A percentile compares a stretch with the other conserved stretches of the same genome.
Conservation (phyloP, 129 eudicot species). For the Artemisia annua region DNA sequence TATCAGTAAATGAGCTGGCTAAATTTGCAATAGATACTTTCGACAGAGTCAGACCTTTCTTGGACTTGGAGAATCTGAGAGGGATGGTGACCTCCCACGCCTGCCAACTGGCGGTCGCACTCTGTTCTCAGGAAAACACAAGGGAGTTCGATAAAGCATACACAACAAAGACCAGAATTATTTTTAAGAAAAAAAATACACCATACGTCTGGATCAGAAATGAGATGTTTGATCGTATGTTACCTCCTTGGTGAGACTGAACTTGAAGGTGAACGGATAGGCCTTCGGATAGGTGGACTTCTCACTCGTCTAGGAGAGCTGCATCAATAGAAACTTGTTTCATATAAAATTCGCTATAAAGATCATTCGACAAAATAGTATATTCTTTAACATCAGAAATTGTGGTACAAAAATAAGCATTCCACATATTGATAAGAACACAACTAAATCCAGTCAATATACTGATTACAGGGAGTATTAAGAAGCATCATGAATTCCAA, state of each 20-base stretch:
- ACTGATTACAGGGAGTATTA: no score
- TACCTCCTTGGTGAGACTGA: conserved; percentile 80
- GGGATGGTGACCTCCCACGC: conserved; percentile 81
- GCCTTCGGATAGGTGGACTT: conserved; percentile 69
- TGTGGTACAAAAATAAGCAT: no score
- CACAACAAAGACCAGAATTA: neutral
- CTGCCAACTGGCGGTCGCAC: conserved; percentile 52
- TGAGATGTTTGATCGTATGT: neutral
- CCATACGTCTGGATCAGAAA: neutral
- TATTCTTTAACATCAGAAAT: no score
- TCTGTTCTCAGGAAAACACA: conserved; percentile 34
- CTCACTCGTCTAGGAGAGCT: conserved; percentile 63
- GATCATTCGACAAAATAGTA: no score
- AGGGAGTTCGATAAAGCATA: neutral
- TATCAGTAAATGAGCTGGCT: neutral
- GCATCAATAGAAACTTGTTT: neutral
- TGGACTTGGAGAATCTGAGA: conserved; percentile 79
- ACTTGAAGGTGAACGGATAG: conserved; percentile 66
- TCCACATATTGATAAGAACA: no score
- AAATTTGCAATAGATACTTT: neutral
- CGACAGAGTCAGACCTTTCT: conserved; percentile 63
- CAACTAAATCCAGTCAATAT: no score
- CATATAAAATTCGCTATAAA: neutral
- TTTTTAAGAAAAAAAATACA: neutral
- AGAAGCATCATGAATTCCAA: no score